These are phyloP conservation scores for Comarum palustre DNA, from an alignment of 306 rosid species.

Conservation along the genomic window DNA sequence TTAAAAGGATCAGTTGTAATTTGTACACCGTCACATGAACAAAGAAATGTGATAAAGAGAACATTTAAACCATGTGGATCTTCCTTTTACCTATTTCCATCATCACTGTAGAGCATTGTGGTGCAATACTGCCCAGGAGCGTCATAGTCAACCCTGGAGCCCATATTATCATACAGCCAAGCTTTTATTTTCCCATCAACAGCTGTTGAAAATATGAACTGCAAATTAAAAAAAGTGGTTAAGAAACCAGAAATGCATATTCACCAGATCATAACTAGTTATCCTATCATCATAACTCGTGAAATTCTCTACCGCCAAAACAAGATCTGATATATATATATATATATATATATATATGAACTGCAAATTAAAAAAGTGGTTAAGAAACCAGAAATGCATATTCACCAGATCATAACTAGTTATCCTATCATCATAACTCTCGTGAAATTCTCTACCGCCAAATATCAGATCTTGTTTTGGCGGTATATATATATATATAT, in stretches of 20 bases:
- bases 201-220: constrained; percentile 75
- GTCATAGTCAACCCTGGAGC: constrained; percentile 71
- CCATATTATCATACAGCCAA: constrained; percentile 62
- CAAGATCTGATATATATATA: no score
- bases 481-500: no score
- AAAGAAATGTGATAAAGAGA: background rate
- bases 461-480: no score
- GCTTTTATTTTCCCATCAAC: constrained; percentile 74
- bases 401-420: background rate
- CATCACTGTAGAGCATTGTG: constrained; percentile 69
- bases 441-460: background rate
- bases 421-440: background rate
- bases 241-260: constrained; percentile 1
- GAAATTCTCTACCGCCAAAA: background rate
- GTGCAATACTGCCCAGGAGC: constrained; percentile 73
- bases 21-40: background rate
- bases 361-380: constrained; percentile 30
- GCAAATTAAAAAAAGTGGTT: constrained; percentile 17
- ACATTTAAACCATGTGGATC: background rate
- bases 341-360: constrained; percentile 40
- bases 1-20: background rate
- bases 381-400: background rate
- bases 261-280: no score
- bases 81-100: constrained; percentile 56
- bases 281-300: no score